Conservation (phyloP, 371 early-diverging fungal species). For the Mucor piriformis region DNA sequence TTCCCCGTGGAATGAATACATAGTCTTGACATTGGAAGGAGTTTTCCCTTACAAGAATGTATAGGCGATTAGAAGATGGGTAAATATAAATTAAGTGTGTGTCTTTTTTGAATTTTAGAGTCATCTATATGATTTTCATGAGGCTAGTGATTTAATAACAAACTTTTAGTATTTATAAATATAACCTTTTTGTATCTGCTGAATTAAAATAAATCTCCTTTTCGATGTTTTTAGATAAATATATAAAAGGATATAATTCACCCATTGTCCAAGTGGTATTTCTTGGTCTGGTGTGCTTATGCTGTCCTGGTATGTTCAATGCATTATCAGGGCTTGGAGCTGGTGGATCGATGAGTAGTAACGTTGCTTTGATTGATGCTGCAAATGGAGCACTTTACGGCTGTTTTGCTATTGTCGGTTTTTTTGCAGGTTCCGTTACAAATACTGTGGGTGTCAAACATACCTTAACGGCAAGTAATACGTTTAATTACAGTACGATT, state of each 20-base stretch:
- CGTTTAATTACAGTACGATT: neutral
- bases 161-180: no score
- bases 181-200: no score
- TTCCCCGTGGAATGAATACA: neutral
- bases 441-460: conserved; percentile 61
- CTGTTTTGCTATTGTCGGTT: conserved; percentile 70
- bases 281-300: conserved; percentile 76
- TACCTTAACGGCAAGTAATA: conserved; percentile 43
- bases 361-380: conserved; percentile 64
- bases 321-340: conserved; percentile 52
- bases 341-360: conserved; percentile 56
- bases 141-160: no score
- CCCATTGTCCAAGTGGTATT: conserved; percentile 70
- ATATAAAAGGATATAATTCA: conserved; percentile 27
- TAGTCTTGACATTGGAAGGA: no score
- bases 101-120: no score
- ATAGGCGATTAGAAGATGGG: no score
- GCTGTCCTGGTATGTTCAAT: conserved; percentile 78
- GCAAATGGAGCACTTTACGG: conserved; percentile 73
- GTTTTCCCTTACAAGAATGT: no score
- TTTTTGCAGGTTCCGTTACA: conserved; percentile 65
- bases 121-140: no score
- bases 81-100: no score
- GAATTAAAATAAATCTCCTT: neutral
- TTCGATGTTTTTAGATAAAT: conserved; percentile 5